Conservation (phyloP, 148 eudicot species). For the Polygonum maritimum region DNA sequence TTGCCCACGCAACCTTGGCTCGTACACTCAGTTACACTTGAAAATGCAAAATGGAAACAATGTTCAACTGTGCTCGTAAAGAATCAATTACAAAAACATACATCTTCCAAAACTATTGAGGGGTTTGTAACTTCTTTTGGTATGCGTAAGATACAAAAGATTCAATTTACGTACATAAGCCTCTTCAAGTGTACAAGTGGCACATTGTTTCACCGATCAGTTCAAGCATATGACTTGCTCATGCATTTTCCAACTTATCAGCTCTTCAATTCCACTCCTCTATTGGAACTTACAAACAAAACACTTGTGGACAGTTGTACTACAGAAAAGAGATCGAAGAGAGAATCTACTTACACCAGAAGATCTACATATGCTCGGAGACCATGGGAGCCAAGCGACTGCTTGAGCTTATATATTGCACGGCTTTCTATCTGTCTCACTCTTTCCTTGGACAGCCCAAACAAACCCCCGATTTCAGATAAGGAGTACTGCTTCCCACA, state of each 20-base stretch:
- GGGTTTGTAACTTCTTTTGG: neutral
- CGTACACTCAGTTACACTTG: neutral
- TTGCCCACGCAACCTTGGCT: too few species aligned
- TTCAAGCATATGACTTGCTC: neutral
- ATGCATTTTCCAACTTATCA: neutral
- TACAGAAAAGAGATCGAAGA: neutral
- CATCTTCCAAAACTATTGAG: neutral
- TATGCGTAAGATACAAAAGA: neutral
- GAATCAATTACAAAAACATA: neutral
- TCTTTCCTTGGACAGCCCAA: constrained; percentile 83
- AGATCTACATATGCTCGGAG: constrained; percentile 51
- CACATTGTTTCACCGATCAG: neutral
- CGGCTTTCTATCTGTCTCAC: constrained; percentile 76
- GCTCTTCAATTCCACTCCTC: neutral
- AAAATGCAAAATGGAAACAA: constrained; percentile 5
- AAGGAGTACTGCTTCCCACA: constrained; percentile 36
- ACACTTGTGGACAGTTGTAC: neutral
- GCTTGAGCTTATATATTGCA: constrained; percentile 70
- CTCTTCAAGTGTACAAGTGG: neutral
- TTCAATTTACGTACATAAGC: constrained; percentile 7
- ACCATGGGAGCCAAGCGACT: constrained; percentile 52
- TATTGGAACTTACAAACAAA: constrained; percentile 5
- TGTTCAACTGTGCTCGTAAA: neutral
- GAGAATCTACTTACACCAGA: constrained; percentile 28
- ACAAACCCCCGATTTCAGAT: constrained; percentile 60